Evolutionary conservation across 371 early-diverging fungal genomes (phyloP), one percentile per base, ranked within the genome.

Genomic region (Quaeritorhiza haematococci): DNA sequence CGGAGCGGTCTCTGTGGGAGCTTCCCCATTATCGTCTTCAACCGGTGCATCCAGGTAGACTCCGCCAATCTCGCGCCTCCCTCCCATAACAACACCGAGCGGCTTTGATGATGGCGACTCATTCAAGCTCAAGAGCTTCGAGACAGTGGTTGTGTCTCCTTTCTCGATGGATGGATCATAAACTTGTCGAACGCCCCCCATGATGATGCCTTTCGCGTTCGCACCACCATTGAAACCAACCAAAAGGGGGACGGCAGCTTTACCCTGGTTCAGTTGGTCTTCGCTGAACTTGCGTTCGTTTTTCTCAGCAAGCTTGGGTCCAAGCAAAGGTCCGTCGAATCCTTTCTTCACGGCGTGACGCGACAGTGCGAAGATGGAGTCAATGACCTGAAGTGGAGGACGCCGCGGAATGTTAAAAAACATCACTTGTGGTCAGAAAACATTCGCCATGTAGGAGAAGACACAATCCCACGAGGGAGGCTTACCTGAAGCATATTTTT

Each of bases 401-500:
- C n/a, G n/a, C n/a, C n/a, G n/a, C 38, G 38, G 38, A 19, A 38
- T 38, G 38, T 38, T 38, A n/a, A n/a, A n/a, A n/a, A n/a, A n/a
- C n/a, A n/a, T n/a, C n/a, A n/a, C n/a, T n/a, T n/a, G n/a, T n/a
- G n/a, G n/a, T n/a, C n/a, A n/a, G n/a, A n/a, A n/a, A n/a, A n/a
- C n/a, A n/a, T n/a, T n/a, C n/a, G n/a, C n/a, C n/a, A n/a, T n/a
- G n/a, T n/a, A n/a, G n/a, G n/a, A n/a, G n/a, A n/a, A n/a, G n/a
- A n/a, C n/a, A n/a, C n/a, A n/a, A n/a, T n/a, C n/a, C n/a, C n/a
- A n/a, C n/a, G n/a, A n/a, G n/a, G n/a, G n/a, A n/a, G n/a, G n/a
- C n/a, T 58, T 33, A 87, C 87, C 67, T 90, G 91, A 19, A 76
- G 78, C 61, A 84, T 78, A 70, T 93, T 90, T 71, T 91, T 93